Base-by-base conservation (phyloP, 2,329 filamentous ascomycete genomes). In the Colletotrichum gigasporum region DNA sequence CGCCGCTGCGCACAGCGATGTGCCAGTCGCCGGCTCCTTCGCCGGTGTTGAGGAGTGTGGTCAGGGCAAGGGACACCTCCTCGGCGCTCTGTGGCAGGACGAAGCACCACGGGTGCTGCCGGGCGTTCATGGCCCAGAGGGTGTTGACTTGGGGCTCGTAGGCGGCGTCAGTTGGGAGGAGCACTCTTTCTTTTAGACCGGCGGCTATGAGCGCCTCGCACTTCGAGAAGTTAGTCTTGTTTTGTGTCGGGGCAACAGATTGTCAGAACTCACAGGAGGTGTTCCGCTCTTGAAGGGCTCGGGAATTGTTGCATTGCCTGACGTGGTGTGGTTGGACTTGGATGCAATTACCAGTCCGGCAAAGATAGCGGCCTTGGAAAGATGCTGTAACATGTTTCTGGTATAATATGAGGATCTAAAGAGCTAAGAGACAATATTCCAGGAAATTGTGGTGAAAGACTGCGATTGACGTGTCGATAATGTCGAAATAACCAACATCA, bases 1-100 rank as follows among this genome's bases (percentile, higher is more conserved):
- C 84, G 20, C 83, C 83, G 63, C 82, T 80, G 41, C 80, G 78
- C n/a, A 83, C 74, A 2, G 83, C 82, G 61, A 86, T 83, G 35
- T 72, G 69, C 71, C 73, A 76, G 44, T 74, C 64, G 1, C 69
- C 68, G 0, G 69, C 68, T 7, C 70, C 70, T 12, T 67, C 45
- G 12, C 69, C 67, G n/a, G 59, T 54, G n/a, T 35, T 37, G 3
- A 20, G 11, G 9, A 70, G 60, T 7, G 65, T 18, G 10, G 22
- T 57, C 7, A 72, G 47, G 9, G 66, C 61, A 2, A 50, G 42
- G n/a, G 72, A 68, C 2, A 73, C 70, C 60, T 75, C 72, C 1
- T 39, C 32, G 1, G 69, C 65, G 18, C 55, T 67, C 16, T 51
- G 57, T 1, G 73, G 71, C 2, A 67, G 64, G 14, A 74, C 70